Base-by-base conservation (phyloP, 208 protist genomes). In the Trypanosoma avium region DNA sequence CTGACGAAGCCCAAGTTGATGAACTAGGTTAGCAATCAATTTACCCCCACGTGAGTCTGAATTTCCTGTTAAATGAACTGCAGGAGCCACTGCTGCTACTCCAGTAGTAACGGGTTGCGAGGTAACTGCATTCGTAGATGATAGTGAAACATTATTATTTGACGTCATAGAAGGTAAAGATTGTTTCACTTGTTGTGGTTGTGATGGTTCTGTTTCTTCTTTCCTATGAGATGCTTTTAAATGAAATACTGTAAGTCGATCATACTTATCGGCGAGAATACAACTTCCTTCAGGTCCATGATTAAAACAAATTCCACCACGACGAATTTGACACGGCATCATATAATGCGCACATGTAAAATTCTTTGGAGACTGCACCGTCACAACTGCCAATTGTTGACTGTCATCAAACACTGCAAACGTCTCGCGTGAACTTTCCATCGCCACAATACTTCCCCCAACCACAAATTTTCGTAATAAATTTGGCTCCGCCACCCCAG, bases 381-480 rank as follows among this genome's bases (percentile, higher is more conserved):
- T 67, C 21, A 94, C 75, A 26, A 90, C 57, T 19, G 75, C 78
- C 27, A 88, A 46, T 46, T 74, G 52, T 27, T 61, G 32, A 0
- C 70, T 65, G 29, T 76, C 62, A 67, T 90, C 89, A 84, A 95
- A 95, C 27, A 93, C 70, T 32, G 82, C 80, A 48, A 95, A 76
- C 30, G 70, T 71, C 73, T 84, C 77, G 42, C 75, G 77, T 36
- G 82, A 87, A 42, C 71, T 71, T 29, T 82, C 75, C 71, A 93
- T 70, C 19, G 77, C 67, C 33, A 92, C 71, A 69, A 90, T 82
- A 40, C 32, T 30, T 0, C 32, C 47, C 47, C 77, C 77, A 59
- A 89, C 81, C 48, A 67, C 57, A 47, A 92, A 84, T 57, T 63
- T 74, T 30, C 85, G 87, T 50, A 86, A 63, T 67, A 86, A 67